Evolutionary conservation across 1,139 yeast species (phyloP).

Genomic region (Kodamaea fungicola): DNA sequence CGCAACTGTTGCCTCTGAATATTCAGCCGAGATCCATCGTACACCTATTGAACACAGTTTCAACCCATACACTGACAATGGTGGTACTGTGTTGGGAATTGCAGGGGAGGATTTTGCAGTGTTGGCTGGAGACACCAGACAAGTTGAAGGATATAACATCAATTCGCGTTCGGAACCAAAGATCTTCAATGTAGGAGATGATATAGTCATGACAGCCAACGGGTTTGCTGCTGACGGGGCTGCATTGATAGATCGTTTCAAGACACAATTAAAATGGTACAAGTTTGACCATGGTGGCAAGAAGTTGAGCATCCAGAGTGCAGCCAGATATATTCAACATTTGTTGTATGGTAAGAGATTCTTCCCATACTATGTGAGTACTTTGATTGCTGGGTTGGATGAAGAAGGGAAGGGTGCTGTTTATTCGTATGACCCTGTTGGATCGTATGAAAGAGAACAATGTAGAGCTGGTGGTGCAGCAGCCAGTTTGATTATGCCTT

Average conservation of each 20-base stretch:
- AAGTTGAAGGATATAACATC: conserved; percentile 89
- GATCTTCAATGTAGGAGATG: conserved; percentile 86
- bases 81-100: conserved; percentile 96
- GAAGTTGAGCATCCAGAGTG: conserved; percentile 62
- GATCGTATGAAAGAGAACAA: conserved; percentile 95
- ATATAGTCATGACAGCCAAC: conserved; percentile 83
- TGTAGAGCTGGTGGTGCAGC: conserved; percentile 99
- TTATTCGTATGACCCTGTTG: conserved; percentile 96
- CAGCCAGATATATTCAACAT: conserved; percentile 91
- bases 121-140: conserved; percentile 97
- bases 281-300: conserved; percentile 81
- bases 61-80: conserved; percentile 95
- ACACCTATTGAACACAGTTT: conserved; percentile 89
- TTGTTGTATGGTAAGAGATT: conserved; percentile 87
- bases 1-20: conserved; percentile 57
- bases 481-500: conserved; percentile 93
- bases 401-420: conserved; percentile 94
- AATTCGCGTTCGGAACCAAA: conserved; percentile 92
- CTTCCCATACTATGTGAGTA: conserved; percentile 95
- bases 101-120: conserved; percentile 98
- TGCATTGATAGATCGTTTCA: conserved; percentile 75
- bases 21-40: conserved; percentile 47
- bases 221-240: conserved; percentile 96
- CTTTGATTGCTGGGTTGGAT: conserved; percentile 91
- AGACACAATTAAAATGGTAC: conserved; percentile 85